These are phyloP conservation scores for Buddleja alternifolia DNA, from an alignment of 257 asterid species.

Conservation along the genomic window DNA sequence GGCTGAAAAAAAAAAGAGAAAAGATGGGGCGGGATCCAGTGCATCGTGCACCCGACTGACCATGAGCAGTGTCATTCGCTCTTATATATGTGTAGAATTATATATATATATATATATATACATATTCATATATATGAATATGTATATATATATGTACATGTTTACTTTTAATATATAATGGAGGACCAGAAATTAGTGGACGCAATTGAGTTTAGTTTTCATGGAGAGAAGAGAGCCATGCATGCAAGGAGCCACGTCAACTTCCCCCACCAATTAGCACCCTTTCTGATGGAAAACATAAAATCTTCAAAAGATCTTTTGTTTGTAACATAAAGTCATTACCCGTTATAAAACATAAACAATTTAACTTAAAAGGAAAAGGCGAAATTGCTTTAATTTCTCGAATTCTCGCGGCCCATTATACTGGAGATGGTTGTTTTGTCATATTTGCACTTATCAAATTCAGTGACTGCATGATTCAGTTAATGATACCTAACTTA, in stretches of 20 bases:
- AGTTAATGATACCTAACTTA: no score
- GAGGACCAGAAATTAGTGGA: not conserved
- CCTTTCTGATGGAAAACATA: not conserved
- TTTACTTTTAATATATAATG: not conserved
- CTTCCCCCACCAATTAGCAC: not conserved
- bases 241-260: not conserved
- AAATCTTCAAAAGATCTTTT: not conserved
- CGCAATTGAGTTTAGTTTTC: not conserved
- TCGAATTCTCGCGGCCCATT: not conserved
- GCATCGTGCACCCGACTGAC: no score
- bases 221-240: constrained; percentile 5
- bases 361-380: not conserved
- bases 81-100: no score
- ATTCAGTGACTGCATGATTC: not conserved
- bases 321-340: not conserved
- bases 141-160: no score
- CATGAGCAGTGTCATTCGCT: no score
- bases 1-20: no score
- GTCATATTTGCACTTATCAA: not conserved
- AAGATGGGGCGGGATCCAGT: no score
- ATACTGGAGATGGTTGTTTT: not conserved
- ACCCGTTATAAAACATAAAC: not conserved
- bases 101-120: no score
- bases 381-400: not conserved
- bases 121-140: no score